Base-by-base conservation (phyloP, 495 filamentous ascomycete species). In the Penicillium paradoxum region DNA sequence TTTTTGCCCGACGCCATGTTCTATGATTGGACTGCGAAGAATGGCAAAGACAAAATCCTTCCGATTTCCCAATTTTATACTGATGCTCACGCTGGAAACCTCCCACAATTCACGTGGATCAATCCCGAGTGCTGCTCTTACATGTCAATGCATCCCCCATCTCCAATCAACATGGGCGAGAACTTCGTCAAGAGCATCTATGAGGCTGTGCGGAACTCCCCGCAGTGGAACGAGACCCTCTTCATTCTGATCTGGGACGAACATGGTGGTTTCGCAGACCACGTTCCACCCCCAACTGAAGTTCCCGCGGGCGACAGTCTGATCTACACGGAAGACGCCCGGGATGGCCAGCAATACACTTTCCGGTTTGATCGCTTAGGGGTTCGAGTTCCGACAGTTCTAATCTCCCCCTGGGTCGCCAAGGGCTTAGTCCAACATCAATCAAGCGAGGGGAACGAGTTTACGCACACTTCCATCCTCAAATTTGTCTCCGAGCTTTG, bases 41-140 rank as follows among this genome's bases (percentile, higher is more conserved):
- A 65, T 19, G 66, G 51, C 37, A 56, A 59, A 9, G 65, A 58
- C 21, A 70, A 65, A 30, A 58, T 75, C 21, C 59, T 65, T 17
- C 60, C 69, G 13, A 63, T 73, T 25, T 55, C 65, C 33, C 58
- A 64, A 6, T 72, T 73, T 54, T 76, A 69, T 46, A 55, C 52
- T 4, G 74, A 77, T 51, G 69, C 69, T 19, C 22, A 57, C n/a
- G 56, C 63, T 9, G 70, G 78, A 14, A 68, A 60, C 0, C 65
- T 81, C 1, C 74, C 76, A 1, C 59, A 66, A 21, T 73, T 81
- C 48, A 73, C 68, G 22, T 81, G 71, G 66, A 72, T 81, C 61
- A 79, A 81, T 59, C 76, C 78, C 2, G 73, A 75, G 33, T 80
- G 76, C 66, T 79, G 78, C 64, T 57, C 57, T 13, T 75, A 73